These are phyloP conservation scores for Aspergillus unguis DNA, from an alignment of 2,329 filamentous ascomycete genomes.

Conservation along the genomic window DNA sequence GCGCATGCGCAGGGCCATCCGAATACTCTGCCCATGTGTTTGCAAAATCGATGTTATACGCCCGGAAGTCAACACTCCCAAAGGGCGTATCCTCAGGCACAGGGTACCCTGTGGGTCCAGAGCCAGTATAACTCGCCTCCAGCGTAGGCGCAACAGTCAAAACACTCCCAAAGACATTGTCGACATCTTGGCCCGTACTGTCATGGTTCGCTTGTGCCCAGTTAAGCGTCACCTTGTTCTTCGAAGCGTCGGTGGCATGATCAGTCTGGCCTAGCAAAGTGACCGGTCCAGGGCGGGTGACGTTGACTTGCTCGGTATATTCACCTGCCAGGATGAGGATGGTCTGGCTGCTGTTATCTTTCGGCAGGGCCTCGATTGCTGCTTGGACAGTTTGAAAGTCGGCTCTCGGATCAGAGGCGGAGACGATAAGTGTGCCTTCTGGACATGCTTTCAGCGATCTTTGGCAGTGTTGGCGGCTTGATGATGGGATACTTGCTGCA, in stretches of 20 bases:
- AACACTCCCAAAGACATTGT: conserved; percentile 62
- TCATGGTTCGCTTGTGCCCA: conserved; percentile 57
- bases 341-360: conserved; percentile 46
- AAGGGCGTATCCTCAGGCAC: conserved; percentile 62
- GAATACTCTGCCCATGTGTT: conserved; percentile 56
- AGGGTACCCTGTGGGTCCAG: conserved; percentile 59
- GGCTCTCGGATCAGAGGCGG: conserved; percentile 18
- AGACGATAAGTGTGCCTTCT: conserved; percentile 28
- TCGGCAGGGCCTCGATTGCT: conserved; percentile 47
- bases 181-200: conserved; percentile 37
- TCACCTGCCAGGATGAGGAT: conserved; percentile 60
- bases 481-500: conserved; percentile 8
- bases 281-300: conserved; percentile 60
- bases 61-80: conserved; percentile 61
- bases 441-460: conserved; percentile 24
- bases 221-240: conserved; percentile 55
- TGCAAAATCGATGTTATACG: conserved; percentile 64
- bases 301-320: conserved; percentile 64
- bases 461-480: conserved; percentile 26
- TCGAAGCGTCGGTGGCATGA: conserved; percentile 45
- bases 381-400: conserved; percentile 45
- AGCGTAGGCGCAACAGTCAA: conserved; percentile 63
- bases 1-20: conserved; percentile 57
- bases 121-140: conserved; percentile 60
- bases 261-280: conserved; percentile 59